phyloP scores from a whole-genome alignment of 805 yeast species.

The Sugiyamaella mastotermitis region DNA sequence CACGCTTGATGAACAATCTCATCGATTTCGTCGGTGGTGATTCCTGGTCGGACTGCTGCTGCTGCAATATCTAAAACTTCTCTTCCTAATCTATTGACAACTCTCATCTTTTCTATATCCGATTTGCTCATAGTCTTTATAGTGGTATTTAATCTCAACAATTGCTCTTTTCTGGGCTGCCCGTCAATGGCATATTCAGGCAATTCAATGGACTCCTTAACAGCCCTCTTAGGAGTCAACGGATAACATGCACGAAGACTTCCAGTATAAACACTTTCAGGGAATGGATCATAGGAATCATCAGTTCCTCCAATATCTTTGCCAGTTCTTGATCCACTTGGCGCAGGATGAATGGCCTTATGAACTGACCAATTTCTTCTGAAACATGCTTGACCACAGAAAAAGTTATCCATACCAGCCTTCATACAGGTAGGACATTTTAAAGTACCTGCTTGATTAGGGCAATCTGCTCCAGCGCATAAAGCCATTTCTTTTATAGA shows the following conservation, averaged over 20 bases:
- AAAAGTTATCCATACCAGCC: slow-evolving; percentile 51
- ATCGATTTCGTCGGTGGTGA: slow-evolving; percentile 91
- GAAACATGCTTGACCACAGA: slow-evolving; percentile 84
- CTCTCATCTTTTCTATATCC: slow-evolving; percentile 67
- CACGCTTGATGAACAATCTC: slow-evolving; percentile 82
- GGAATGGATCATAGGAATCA: slow-evolving; percentile 79
- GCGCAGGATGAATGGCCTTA: slow-evolving; percentile 65
- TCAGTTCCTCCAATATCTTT: slow-evolving; percentile 26
- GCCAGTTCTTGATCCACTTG: slow-evolving; percentile 24
- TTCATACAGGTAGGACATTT: slow-evolving; percentile 93
- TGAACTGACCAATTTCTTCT: slow-evolving; percentile 52
- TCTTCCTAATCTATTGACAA: slow-evolving; percentile 70
- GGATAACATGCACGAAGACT: slow-evolving; percentile 75
- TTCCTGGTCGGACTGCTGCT: slow-evolving; percentile 74
- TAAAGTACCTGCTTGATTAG: slow-evolving; percentile 70
- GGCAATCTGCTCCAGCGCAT: slow-evolving; percentile 82
- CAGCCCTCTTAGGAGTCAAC: slow-evolving; percentile 57
- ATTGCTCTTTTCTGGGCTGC: slow-evolving; percentile 69
- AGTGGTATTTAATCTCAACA: slow-evolving; percentile 59
- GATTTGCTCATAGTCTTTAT: slow-evolving; percentile 60
- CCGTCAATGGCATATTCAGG: slow-evolving; percentile 89
- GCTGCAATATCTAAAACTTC: slow-evolving; percentile 90
- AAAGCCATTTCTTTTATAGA: slow-evolving; percentile 11
- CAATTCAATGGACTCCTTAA: slow-evolving; percentile 62
- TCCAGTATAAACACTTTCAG: slow-evolving; percentile 71